Conservation (phyloP, 1,284 basidiomycete genomes). For the Anthracocystis walkeri region DNA sequence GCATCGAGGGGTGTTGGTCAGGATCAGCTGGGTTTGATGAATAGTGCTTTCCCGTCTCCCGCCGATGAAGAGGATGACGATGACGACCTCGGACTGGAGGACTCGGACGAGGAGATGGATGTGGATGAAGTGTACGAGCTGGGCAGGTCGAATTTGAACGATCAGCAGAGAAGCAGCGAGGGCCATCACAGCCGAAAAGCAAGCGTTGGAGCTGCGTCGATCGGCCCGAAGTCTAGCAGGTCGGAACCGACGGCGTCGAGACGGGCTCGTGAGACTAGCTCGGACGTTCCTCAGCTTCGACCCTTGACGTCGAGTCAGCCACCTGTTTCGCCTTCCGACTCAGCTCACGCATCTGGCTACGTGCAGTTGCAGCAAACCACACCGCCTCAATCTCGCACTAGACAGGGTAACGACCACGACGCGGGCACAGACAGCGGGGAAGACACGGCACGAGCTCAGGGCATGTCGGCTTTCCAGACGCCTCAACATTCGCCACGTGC, state of each 20-base stretch:
- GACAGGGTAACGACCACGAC: constrained; percentile 39
- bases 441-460: constrained; percentile 24
- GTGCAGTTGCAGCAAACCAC: constrained; percentile 27
- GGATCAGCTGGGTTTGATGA: constrained; percentile 25
- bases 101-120: constrained; percentile 50
- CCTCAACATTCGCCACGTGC: constrained; percentile 41
- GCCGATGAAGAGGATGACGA: constrained; percentile 23
- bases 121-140: constrained; percentile 35
- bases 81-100: constrained; percentile 42
- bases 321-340: not conserved
- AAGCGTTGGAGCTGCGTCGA: not conserved
- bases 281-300: constrained; percentile 21
- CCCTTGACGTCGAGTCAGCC: constrained; percentile 3
- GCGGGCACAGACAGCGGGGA: constrained; percentile 38
- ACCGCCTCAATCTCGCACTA: constrained; percentile 33
- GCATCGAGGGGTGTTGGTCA: constrained; percentile 32
- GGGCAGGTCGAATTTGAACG: constrained; percentile 32
- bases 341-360: constrained; percentile 4
- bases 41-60: constrained; percentile 19
- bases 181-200: constrained; percentile 5
- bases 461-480: constrained; percentile 48
- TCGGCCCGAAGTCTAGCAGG: not conserved
- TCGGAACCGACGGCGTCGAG: constrained; percentile 15
- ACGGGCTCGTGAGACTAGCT: constrained; percentile 33
- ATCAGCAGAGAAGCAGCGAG: constrained; percentile 21